Evolutionary conservation across 257 asterid genomes (phyloP).

Genomic region (Primulina eburnea): DNA sequence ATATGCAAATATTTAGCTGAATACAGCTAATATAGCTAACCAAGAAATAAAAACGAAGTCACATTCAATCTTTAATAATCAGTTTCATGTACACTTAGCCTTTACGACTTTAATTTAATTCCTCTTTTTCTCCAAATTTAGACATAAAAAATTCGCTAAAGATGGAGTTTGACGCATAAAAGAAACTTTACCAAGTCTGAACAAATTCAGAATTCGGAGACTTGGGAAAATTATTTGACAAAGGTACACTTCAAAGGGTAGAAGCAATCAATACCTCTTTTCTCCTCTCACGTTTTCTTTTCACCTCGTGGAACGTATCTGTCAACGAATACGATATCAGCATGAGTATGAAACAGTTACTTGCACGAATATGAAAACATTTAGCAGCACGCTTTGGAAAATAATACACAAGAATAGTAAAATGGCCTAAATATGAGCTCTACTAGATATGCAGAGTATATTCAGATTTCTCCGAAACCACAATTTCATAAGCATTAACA

Average conservation of each 20-base stretch:
- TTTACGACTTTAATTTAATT: neutral
- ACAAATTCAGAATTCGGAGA: neutral
- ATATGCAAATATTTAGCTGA: neutral
- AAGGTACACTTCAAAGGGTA: neutral
- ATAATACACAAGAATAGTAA: conserved; percentile 13
- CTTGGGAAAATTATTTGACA: conserved; percentile 3
- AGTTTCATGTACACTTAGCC: neutral
- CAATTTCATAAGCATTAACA: neutral
- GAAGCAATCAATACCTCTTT: conserved; percentile 62
- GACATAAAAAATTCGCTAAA: neutral
- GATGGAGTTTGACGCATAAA: neutral
- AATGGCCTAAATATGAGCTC: conserved; percentile 7
- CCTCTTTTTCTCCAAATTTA: conserved; percentile 1
- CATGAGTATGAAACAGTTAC: conserved; percentile 8
- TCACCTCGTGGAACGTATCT: conserved; percentile 92
- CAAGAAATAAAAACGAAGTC: conserved; percentile 17
- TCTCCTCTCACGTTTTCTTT: conserved; percentile 69
- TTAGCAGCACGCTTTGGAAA: conserved; percentile 27
- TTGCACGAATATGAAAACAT: conserved; percentile 20
- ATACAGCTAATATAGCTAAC: conserved; percentile 2
- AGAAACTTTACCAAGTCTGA: too few species aligned
- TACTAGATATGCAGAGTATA: conserved; percentile 10
- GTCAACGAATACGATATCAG: conserved; percentile 27
- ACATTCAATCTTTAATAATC: neutral
- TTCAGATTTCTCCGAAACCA: conserved; percentile 10